Evolutionary conservation across 1,284 basidiomycete genomes (phyloP), one percentile per base, ranked within the genome.

Genomic region (Sphaerobolus stellatus): DNA sequence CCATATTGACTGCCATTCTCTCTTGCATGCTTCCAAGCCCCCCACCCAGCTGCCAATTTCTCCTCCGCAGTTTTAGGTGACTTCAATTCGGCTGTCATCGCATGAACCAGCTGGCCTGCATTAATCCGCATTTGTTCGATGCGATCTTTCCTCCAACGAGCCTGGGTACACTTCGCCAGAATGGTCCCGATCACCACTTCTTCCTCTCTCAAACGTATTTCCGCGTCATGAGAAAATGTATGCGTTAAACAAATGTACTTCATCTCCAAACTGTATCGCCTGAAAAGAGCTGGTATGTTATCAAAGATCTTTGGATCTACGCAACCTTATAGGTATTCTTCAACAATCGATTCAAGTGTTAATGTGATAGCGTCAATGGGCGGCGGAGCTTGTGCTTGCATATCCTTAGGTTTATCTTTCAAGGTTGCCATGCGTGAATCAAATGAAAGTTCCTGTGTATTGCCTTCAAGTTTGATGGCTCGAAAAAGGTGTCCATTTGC

Each of bases 131-230:
- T 86, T 18, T 82, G 76, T 52, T 82, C 75, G 54, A 80, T 79
- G 33, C 86, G 75, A 59, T 83, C 80, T 46, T 68, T 76, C 57
- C 86, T 72, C 75, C 79, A 84, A 11, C 44, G 33, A 24, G 31
- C 25, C 29, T 58, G 50, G 13, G 41, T 67, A 60, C 81, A 83
- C 52, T 82, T 83, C 1, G 83, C 84, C 36, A 88, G 69, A 56
- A 92, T 91, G 0, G 84, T 84, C 14, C 88, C 87, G 7, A 84
- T 71, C 1, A 89, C 82, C 24, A 90, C 75, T 62, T 92, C 90
- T 52, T 86, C 84, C 63, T 91, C 90, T 5, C 77, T 68, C 30
- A 92, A 72, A 14, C 75, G 72, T 14, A 75, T 75, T 13, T 80
- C 82, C 3, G 80, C 76, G 13, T 75, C 71, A 49, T 80, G 78